These are phyloP conservation scores for Phytophthora capsici DNA, from an alignment of 352 stramenopile species.

Conservation along the genomic window DNA sequence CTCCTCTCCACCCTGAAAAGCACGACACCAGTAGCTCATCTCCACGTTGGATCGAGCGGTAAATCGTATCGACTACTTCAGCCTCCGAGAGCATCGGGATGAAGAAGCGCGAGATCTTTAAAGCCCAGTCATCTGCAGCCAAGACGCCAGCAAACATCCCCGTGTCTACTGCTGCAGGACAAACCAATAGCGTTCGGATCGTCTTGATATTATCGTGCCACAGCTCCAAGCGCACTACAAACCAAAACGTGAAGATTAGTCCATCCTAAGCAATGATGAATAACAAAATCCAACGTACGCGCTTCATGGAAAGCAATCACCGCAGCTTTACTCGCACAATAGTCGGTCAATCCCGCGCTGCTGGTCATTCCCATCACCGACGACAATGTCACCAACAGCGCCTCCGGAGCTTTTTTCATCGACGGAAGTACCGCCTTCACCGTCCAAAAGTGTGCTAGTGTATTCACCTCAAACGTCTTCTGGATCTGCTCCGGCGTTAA, in stretches of 20 bases:
- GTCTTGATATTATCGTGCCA: slow-evolving; percentile 58
- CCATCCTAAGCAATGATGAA: neutral
- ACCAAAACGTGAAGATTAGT: neutral
- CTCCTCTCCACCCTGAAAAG: slow-evolving; percentile 57
- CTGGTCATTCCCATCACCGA: slow-evolving; percentile 81
- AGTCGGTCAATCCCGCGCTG: slow-evolving; percentile 71
- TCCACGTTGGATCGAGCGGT: slow-evolving; percentile 53
- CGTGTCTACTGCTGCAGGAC: slow-evolving; percentile 71
- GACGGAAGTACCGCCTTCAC: slow-evolving; percentile 63
- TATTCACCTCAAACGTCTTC: slow-evolving; percentile 66
- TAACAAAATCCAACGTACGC: slow-evolving; percentile 23
- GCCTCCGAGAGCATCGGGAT: slow-evolving; percentile 59
- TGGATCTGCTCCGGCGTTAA: slow-evolving; percentile 55
- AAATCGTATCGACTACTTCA: slow-evolving; percentile 61
- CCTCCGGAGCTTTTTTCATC: slow-evolving; percentile 57
- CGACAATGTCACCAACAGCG: slow-evolving; percentile 74
- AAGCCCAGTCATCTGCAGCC: slow-evolving; percentile 42
- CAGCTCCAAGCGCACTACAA: slow-evolving; percentile 78
- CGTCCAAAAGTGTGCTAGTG: slow-evolving; percentile 81
- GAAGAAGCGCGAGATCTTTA: slow-evolving; percentile 43
- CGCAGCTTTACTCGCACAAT: slow-evolving; percentile 81
- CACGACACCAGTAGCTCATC: slow-evolving; percentile 77
- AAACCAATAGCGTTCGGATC: slow-evolving; percentile 79
- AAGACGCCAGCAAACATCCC: slow-evolving; percentile 80
- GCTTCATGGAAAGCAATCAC: slow-evolving; percentile 79